A percentile compares a stretch with the other conserved stretches of the same genome.
Evolutionary conservation across 2,329 filamentous ascomycete genomes (phyloP).

Genomic region (Aspergillus brunneoviolaceus): DNA sequence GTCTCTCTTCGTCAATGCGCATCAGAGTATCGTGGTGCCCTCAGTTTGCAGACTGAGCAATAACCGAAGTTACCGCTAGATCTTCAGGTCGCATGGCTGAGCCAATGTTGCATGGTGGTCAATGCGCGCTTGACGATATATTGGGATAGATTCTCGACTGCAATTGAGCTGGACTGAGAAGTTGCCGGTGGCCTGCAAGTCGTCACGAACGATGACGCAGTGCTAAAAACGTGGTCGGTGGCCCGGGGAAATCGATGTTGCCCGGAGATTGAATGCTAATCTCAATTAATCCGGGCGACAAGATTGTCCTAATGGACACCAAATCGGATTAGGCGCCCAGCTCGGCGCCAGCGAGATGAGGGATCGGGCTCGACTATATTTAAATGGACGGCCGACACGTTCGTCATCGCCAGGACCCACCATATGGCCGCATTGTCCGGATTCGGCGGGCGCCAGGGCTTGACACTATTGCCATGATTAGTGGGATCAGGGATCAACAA

Average conservation of each 20-base stretch:
- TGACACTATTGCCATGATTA: background rate
- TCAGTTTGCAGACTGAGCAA: too few species aligned
- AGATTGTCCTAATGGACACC: background rate
- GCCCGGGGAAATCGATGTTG: background rate
- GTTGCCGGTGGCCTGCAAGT: too few species aligned
- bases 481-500: background rate
- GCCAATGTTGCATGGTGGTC: too few species aligned
- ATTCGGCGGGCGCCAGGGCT: background rate
- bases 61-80: too few species aligned
- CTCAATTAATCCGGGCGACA: background rate
- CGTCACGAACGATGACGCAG: background rate
- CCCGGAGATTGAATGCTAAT: background rate
- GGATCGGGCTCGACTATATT: background rate
- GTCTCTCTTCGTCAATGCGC: too few species aligned
- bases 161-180: too few species aligned
- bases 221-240: background rate
- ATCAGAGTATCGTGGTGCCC: too few species aligned
- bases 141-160: too few species aligned
- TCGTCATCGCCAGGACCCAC: constrained; percentile 8
- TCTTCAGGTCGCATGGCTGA: too few species aligned
- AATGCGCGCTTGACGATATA: too few species aligned
- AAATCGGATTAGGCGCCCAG: background rate
- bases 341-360: background rate
- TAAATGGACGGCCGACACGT: background rate
- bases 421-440: constrained; percentile 1